Percentiles rank a stretch among this genome's conserved stretches.
Evolutionary conservation across 192 early-diverging fungal species (phyloP).

Genomic region (Backusella morwellensis): DNA sequence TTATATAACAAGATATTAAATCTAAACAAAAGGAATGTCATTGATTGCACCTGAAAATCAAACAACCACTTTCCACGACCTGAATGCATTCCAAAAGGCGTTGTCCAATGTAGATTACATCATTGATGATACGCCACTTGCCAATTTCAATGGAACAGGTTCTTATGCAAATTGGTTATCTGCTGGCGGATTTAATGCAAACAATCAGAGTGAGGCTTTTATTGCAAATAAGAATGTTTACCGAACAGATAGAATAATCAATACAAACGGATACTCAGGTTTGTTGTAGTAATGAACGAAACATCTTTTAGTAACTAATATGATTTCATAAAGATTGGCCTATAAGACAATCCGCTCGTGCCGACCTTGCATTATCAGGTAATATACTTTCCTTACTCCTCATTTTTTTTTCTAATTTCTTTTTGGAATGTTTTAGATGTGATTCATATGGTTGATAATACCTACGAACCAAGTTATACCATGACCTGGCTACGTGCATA

Average conservation of each 20-base stretch:
- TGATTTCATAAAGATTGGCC: not conserved
- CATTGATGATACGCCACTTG: conserved; percentile 7
- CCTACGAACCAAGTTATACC: not conserved
- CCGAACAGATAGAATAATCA: not conserved
- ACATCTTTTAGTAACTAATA: not conserved
- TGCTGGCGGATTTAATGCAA: conserved; percentile 1
- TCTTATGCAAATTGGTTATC: conserved; percentile 7
- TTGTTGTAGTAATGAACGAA: not conserved
- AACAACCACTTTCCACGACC: not conserved
- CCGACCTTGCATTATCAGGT: conserved; percentile 10
- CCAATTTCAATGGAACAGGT: not conserved
- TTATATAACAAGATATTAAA: not conserved
- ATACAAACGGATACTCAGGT: not conserved
- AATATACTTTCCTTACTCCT: not conserved
- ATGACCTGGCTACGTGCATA: conserved; percentile 1
- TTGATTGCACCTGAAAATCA: not conserved
- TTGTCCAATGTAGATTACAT: conserved; percentile 2
- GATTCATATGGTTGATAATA: conserved; percentile 17
- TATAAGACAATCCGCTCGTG: not conserved
- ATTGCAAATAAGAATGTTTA: conserved; percentile 3
- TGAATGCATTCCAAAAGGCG: not conserved
- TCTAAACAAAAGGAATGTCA: not conserved
- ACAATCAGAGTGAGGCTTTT: not conserved
- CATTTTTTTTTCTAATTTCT: not conserved
- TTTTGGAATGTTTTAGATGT: not conserved